Base-by-base conservation (phyloP, 805 yeast species). In the Kuraishia piskuri region DNA sequence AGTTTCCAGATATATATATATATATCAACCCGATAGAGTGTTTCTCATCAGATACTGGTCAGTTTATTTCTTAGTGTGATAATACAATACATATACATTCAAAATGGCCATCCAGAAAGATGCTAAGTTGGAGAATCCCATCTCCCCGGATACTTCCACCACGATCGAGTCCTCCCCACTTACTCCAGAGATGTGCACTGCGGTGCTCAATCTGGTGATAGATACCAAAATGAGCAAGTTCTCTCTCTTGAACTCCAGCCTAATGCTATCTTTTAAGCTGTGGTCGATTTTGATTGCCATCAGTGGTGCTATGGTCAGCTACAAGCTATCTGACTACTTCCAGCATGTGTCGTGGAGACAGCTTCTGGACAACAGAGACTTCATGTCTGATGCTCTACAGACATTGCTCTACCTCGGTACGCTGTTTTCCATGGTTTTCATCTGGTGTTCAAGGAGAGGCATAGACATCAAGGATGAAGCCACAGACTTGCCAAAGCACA, bases 181-280 rank as follows among this genome's bases (percentile, higher is more conserved):
- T 51, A 71, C 70, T 6, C 91, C 91, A 1, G 80, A 77, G 26
- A 72, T 74, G 46, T 73, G 85, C 1, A 78, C 79, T 48, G 87
- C 87, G 10, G 79, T 84, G 1, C 62, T 84, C 53, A 82, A 80
- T 54, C 67, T 86, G 55, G 80, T 84, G 26, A 81, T 87, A 54
- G 94, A 87, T 63, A 80, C 75, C 58, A 69, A 79, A 53, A 63
- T 77, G 22, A 74, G 70, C 57, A 63, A 71, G 45, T 84, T 80
- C 61, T 67, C 82, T 1, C 55, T 66, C 23, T 71, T 80, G 52
- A 79, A 77, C 62, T 73, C 63, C 54, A 60, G 61, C 49, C 60
- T 80, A 45, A 72, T 80, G 50, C 74, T 75, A 71, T 77, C 76
- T 62, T 79, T 77, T 2, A 54, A 70, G 22, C 69, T 80, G 0